Evolutionary conservation across 306 rosid genomes (phyloP).

Genomic region (Lagenaria siceraria): DNA sequence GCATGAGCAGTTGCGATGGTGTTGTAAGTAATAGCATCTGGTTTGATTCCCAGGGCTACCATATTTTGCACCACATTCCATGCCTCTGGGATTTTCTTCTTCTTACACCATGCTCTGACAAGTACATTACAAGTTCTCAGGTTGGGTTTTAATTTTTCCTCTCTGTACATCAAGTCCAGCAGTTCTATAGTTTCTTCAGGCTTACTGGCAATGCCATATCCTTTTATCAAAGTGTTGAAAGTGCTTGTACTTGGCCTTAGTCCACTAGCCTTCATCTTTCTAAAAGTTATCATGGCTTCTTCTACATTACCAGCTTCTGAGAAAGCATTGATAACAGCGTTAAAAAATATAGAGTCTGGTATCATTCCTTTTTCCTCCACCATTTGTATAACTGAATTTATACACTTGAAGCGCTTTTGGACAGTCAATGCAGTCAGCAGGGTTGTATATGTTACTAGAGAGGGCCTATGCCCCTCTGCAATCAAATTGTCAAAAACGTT

Average conservation of each 20-base stretch:
- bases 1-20: constrained; percentile 51
- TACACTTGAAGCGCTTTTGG: constrained; percentile 42
- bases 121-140: constrained; percentile 53
- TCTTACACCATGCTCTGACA: constrained; percentile 49
- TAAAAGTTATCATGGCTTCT: constrained; percentile 41
- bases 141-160: constrained; percentile 46
- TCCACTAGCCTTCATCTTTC: constrained; percentile 56
- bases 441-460: constrained; percentile 50
- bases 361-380: constrained; percentile 46
- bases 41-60: constrained; percentile 33
- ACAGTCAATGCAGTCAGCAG: constrained; percentile 41
- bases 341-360: constrained; percentile 50
- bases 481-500: constrained; percentile 34
- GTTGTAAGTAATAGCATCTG: constrained; percentile 58
- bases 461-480: constrained; percentile 50
- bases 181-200: constrained; percentile 46
- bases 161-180: constrained; percentile 38
- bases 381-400: constrained; percentile 32
- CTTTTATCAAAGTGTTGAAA: constrained; percentile 54
- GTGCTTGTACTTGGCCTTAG: constrained; percentile 36
- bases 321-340: constrained; percentile 55
- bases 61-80: constrained; percentile 48
- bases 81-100: constrained; percentile 33
- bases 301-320: constrained; percentile 54
- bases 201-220: constrained; percentile 53